phyloP scores from a whole-genome alignment of 371 early-diverging fungal species.

The Smittium mucronatum region DNA sequence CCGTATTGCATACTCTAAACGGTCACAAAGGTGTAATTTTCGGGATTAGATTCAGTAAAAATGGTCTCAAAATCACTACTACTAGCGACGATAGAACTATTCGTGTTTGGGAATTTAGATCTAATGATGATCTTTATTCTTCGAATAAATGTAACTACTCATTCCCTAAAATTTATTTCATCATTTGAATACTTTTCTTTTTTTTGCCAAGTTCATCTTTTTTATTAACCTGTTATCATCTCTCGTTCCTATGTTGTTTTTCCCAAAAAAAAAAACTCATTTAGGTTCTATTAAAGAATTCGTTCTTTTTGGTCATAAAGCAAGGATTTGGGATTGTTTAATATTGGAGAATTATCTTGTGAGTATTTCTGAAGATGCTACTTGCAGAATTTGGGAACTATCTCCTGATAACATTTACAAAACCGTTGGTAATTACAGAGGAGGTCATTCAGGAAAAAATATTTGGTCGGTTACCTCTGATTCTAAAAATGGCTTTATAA shows the following conservation, averaged over 20 bases:
- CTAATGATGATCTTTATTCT: neutral
- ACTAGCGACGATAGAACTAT: constrained; percentile 79
- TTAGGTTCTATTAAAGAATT: neutral
- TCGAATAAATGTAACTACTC: neutral
- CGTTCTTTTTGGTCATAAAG: constrained; percentile 62
- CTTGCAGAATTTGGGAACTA: constrained; percentile 63
- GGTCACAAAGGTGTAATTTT: constrained; percentile 59
- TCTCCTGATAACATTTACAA: constrained; percentile 19
- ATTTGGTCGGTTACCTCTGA: constrained; percentile 58
- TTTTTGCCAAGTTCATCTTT: no score
- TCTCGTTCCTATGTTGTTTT: no score
- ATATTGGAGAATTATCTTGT: constrained; percentile 44
- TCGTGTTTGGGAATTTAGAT: constrained; percentile 51
- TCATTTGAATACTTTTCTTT: no score
- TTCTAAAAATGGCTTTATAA: neutral
- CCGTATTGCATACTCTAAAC: constrained; percentile 12
- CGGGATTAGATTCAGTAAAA: constrained; percentile 51
- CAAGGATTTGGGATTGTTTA: constrained; percentile 71
- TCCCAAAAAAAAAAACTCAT: no score
- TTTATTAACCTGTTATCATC: no score
- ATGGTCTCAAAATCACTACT: constrained; percentile 45
- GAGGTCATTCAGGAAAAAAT: constrained; percentile 67
- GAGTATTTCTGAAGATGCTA: constrained; percentile 61
- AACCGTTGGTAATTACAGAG: constrained; percentile 52
- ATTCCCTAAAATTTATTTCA: no score